phyloP scores from a whole-genome alignment of 1,139 yeast species.

The Scheffersomyces insectosa region DNA sequence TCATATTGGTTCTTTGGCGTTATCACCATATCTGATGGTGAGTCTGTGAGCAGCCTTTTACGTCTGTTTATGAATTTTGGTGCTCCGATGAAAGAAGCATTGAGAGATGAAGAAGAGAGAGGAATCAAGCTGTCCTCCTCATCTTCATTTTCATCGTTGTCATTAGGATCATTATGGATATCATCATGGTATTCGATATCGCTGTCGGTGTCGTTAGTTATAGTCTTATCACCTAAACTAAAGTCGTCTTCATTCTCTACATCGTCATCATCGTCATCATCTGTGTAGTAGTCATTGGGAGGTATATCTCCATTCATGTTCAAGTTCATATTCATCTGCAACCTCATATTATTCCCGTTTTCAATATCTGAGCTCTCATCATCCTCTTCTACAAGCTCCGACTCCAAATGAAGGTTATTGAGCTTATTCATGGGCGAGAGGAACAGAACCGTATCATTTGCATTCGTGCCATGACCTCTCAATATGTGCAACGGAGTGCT shows the following conservation, averaged over 20 bases:
- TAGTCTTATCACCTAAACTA: slow-evolving; percentile 15
- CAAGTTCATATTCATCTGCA: too few relatives aligned
- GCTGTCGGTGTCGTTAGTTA: slow-evolving; percentile 16
- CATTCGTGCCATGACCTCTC: slow-evolving; percentile 11
- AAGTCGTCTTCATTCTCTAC: slow-evolving; percentile 10
- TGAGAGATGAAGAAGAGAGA: slow-evolving; percentile 2
- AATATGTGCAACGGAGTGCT: slow-evolving; percentile 35
- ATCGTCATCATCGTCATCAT: slow-evolving; percentile 8
- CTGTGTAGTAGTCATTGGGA: slow-evolving; percentile 4
- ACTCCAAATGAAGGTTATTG: slow-evolving; percentile 16
- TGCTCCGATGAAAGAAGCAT: slow-evolving; percentile 7
- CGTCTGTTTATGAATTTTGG: slow-evolving; percentile 17
- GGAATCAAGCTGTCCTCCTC: neutral
- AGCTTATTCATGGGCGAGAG: slow-evolving; percentile 33
- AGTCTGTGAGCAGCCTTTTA: slow-evolving; percentile 18
- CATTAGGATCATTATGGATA: neutral
- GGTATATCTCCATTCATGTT: neutral
- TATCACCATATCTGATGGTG: slow-evolving; percentile 15
- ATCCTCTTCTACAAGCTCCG: slow-evolving; percentile 10
- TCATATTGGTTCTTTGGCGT: slow-evolving; percentile 13
- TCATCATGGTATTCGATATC: slow-evolving; percentile 13
- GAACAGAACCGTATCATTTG: slow-evolving; percentile 26
- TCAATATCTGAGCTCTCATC: slow-evolving; percentile 4
- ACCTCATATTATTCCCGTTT: neutral
- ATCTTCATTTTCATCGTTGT: neutral